Base-by-base conservation (phyloP, 1,284 basidiomycete species). In the Uromyces viciae-fabae region DNA sequence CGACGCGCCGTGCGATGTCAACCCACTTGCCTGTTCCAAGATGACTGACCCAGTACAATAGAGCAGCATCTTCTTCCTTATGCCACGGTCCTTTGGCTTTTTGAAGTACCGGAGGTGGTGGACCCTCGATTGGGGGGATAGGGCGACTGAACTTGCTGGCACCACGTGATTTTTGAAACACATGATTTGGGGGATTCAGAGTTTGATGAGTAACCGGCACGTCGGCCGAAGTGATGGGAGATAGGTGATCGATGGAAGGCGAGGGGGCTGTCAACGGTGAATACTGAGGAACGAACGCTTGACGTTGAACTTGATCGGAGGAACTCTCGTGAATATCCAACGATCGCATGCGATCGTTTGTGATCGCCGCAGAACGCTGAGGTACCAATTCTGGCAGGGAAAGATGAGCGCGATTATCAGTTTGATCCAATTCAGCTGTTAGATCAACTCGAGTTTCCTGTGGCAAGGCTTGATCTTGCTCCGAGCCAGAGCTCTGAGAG, bases 11-110 rank as follows among this genome's bases (percentile, higher is more conserved):
- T 15, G 77, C 77, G 33, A 80, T 80, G 22, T 80, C 77, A 7
- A 80, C 77, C 77, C 77, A 80, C 54, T 80, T 80, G 11, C 77
- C 77, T 14, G 69, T 80, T 28, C 77, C 77, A 9, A 80, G 40
- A 49, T 80, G 77, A 46, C 69, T 80, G 22, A 80, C 77, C 77
- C 77, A 80, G 40, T 80, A 80, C 54, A 72, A 52, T 4, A 80
- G 69, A 11, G 77, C 68, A 0, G 31, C 38, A 42, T 80, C 77
- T 46, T 80, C 77, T 11, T 69, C 46, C 46, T 80, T 80, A 52
- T 80, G 77, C 77, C 77, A 80, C 15, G 77, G 77, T 0, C 77
- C 77, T 58, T 72, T 73, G 4, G 77, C 54, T 22, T 72, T 72
- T 25, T 43, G 52, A 8, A 79, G 68, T 0, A 49, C 31, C 11